Evolutionary conservation across 371 early-diverging fungal species (phyloP), one percentile per base, ranked within the genome.

Genomic region (Circinella umbellata): DNA sequence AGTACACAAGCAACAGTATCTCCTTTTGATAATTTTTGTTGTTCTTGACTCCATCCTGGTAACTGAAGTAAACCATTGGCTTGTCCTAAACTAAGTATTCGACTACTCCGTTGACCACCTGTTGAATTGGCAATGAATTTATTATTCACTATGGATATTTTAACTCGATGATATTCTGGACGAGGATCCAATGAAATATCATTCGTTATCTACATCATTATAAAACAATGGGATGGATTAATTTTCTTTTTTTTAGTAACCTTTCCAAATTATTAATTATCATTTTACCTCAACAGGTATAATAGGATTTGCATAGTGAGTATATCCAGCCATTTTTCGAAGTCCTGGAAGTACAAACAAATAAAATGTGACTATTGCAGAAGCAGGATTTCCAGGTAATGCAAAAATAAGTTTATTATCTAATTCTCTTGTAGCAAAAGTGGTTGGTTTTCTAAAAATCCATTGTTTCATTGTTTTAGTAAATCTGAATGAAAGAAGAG

Each of bases 341-440:
- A 97, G 77, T 13, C 93, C 91, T 0, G 98, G 96, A 4, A 95
- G 77, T 0, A 93, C 96, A 86, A 96, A 96, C 55, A 98, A 76
- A 69, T 95, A 88, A 75, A 94, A 95, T 0, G 94, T 92, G 0
- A 96, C 96, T 36, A 88, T 78, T 1, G 96, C 96, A 37, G 97
- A 96, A 0, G 94, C 96, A 9, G 97, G 97, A 74, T 98, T 98
- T 0, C 98, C 98, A 0, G 98, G 96, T 66, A 98, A 77, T 3
- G 90, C 93, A 88, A 96, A 98, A 13, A 96, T 74, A 20, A 95
- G 79, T 55, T 79, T 79, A 20, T 71, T 64, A 27, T 69, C 71
- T 6, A 36, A 51, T 4, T 88, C 79, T 17, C 93, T 69, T 2
- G 93, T 92, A 4, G 95, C 96, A 84, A 97, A 97, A 9, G 96